A percentile compares a stretch with the other conserved stretches of the same genome.
phyloP scores from a whole-genome alignment of 1,139 yeast genomes.

The Suhomyces anneliseae region DNA sequence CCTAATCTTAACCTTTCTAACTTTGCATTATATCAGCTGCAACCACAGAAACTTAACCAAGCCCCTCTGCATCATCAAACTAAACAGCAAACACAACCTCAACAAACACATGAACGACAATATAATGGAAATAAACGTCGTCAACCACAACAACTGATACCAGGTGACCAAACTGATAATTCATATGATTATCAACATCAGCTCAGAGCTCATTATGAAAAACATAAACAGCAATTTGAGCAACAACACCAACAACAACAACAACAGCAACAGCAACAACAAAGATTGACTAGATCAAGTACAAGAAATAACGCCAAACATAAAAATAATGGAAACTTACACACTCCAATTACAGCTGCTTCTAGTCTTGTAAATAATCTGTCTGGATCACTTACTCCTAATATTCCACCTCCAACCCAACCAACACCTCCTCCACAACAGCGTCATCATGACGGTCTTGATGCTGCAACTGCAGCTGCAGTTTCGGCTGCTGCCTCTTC shows the following conservation, averaged over 20 bases:
- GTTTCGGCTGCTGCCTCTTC: conserved; percentile 1
- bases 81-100: conserved; percentile 13
- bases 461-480: conserved; percentile 1
- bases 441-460: conserved; percentile 7
- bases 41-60: conserved; percentile 10
- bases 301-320: conserved; percentile 10
- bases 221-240: conserved; percentile 24
- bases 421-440: conserved; percentile 5
- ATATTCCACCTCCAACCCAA: conserved; percentile 7
- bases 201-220: conserved; percentile 28
- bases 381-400: conserved; percentile 4
- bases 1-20: conserved; percentile 16
- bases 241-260: conserved; percentile 8
- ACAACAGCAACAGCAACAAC: conserved; percentile 10
- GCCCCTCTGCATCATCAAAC: conserved; percentile 9
- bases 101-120: conserved; percentile 8
- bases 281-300: conserved; percentile 15
- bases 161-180: conserved; percentile 6
- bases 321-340: conserved; percentile 1
- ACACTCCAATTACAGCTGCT: conserved; percentile 6
- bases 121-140: conserved; percentile 6
- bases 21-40: conserved; percentile 13
- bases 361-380: conserved; percentile 1
- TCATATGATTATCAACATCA: conserved; percentile 29
- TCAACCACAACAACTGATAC: conserved; percentile 9